Base-by-base conservation (phyloP, 768 basidiomycete species). In the Boletus patriciae region DNA sequence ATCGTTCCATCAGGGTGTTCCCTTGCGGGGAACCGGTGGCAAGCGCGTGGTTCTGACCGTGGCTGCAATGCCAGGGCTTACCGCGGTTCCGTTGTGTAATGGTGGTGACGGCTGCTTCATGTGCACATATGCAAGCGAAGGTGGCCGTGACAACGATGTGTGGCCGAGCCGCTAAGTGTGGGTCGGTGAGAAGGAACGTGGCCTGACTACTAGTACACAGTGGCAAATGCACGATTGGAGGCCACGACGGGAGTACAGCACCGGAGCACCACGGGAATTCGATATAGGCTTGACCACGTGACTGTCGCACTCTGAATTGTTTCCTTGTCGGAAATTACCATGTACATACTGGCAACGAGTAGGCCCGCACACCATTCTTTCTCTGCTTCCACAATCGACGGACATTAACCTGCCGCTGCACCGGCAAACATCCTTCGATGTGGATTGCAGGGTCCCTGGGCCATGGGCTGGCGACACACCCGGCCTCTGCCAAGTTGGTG, bases 391-490 rank as follows among this genome's bases (percentile, higher is more conserved):
- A 31, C 25, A 18, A 34, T 36, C 6, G 21, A 62, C 62, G 63
- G 62, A 50, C 49, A 63, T 63, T 53, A 47, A 21, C 40, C 16
- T 31, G 13, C 34, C 36, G 45, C 19, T 18, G 52, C 49, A 31
- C 31, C 3, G 6, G 11, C 11, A 10, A 40, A 19, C 6, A n/a
- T 29, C 31, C 21, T 34, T 18, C 21, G 51, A 33, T 19, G 45
- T 33, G 29, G 23, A 52, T 15, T 15, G 40, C 49, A 54, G 38
- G 47, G 46, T 50, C 37, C 29, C n/a, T 9, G 21, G 51, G n/a
- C 6, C n/a, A 23, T 51, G 33, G 51, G 53, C n/a, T 8, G 9
- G 23, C n/a, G 31, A 54, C 33, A 12, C 25, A 29, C 43, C 11
- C 44, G n/a, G 36, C 27, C 21, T 43, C 53, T 42, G 12, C 31